Percentiles rank a stretch among this genome's conserved stretches.
These are phyloP conservation scores for Hyphopichia wangnamkhiaoensis DNA, from an alignment of 1,139 yeast species.

Conservation along the genomic window DNA sequence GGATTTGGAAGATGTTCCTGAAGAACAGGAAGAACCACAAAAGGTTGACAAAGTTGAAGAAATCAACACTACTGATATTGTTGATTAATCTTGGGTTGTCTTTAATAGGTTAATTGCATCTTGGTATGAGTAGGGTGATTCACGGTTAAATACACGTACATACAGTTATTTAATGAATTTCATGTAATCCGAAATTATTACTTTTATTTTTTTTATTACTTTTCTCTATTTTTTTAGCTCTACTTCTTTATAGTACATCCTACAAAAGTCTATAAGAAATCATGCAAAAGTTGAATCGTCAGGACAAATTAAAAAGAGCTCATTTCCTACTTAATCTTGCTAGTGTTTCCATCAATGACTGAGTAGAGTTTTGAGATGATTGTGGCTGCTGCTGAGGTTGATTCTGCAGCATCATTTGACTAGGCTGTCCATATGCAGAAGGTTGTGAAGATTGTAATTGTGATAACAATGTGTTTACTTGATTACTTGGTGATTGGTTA, in stretches of 20 bases:
- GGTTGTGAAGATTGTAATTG: conserved; percentile 22
- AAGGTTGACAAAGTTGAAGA: conserved; percentile 10
- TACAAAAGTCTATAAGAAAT: too few relatives aligned
- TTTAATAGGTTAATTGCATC: too few relatives aligned
- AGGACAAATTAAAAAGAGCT: too few relatives aligned
- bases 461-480: conserved; percentile 29
- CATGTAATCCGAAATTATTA: too few relatives aligned
- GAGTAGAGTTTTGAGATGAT: conserved; percentile 14
- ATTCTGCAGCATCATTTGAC: too few relatives aligned
- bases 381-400: conserved; percentile 13
- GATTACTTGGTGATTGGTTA: conserved; percentile 18
- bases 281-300: too few relatives aligned
- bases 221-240: too few relatives aligned
- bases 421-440: conserved; percentile 2
- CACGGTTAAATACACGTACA: too few relatives aligned
- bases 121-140: too few relatives aligned
- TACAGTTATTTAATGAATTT: too few relatives aligned
- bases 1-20: conserved; percentile 15
- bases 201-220: too few relatives aligned
- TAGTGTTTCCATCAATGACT: conserved; percentile 39
- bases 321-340: conserved; percentile 33
- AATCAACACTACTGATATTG: conserved; percentile 24
- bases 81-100: conserved; percentile 22
- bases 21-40: conserved; percentile 11
- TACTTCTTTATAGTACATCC: too few relatives aligned